These are phyloP conservation scores for Colletotrichum spaethianum DNA, from an alignment of 2,329 filamentous ascomycete genomes.

Conservation along the genomic window DNA sequence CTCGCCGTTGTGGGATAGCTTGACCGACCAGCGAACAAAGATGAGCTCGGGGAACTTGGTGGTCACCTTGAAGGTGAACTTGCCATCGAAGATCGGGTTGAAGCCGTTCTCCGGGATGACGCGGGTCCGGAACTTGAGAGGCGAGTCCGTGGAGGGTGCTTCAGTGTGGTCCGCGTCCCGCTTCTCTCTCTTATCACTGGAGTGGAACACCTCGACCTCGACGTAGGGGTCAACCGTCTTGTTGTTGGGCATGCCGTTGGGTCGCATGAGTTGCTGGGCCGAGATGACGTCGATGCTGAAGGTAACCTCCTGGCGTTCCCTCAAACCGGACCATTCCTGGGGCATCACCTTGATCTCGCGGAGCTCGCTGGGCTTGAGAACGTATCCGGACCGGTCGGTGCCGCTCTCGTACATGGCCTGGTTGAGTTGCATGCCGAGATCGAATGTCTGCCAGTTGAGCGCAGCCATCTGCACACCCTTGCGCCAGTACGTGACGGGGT, in stretches of 20 bases:
- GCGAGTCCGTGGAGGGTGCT: slow-evolving; percentile 64
- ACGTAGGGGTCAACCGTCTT: slow-evolving; percentile 91
- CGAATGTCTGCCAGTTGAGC: slow-evolving; percentile 98
- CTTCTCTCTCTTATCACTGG: slow-evolving; percentile 93
- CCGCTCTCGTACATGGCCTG: slow-evolving; percentile 97
- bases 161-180: slow-evolving; percentile 77
- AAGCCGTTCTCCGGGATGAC: slow-evolving; percentile 92
- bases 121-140: slow-evolving; percentile 83
- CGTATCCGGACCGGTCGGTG: slow-evolving; percentile 89
- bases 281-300: slow-evolving; percentile 93
- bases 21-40: slow-evolving; percentile 94
- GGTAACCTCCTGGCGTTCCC: slow-evolving; percentile 84
- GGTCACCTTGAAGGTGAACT: slow-evolving; percentile 84
- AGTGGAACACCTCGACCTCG: slow-evolving; percentile 94
- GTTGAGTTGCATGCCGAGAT: slow-evolving; percentile 95
- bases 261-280: slow-evolving; percentile 92
- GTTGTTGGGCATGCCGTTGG: slow-evolving; percentile 78
- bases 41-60: slow-evolving; percentile 96
- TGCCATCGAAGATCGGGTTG: slow-evolving; percentile 88
- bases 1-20: slow-evolving; percentile 84
- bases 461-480: slow-evolving; percentile 98
- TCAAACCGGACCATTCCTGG: slow-evolving; percentile 70
- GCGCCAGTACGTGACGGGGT: slow-evolving; percentile 93
- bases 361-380: slow-evolving; percentile 90
- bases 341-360: slow-evolving; percentile 77